Percentiles rank a stretch among this genome's conserved stretches.
Conservation (phyloP, 2,329 filamentous ascomycete genomes). For the Exophiala alcalophila region DNA sequence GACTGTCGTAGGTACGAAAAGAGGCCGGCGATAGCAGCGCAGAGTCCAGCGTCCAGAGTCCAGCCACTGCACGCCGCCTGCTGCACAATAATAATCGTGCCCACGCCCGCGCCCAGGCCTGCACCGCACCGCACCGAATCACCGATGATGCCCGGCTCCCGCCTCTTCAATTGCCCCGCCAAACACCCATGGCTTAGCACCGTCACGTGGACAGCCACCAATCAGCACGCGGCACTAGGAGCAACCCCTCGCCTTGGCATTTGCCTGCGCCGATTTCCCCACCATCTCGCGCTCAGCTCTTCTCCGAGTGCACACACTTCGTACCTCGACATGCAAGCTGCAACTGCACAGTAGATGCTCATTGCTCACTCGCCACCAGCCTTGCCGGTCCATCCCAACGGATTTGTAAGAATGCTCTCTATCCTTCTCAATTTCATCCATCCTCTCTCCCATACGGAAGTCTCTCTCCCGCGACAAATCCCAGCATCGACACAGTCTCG, state of each 20-base stretch:
- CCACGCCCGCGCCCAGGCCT: too few relatives aligned
- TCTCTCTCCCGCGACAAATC: constrained; percentile 6
- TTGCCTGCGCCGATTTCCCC: background rate
- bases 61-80: too few relatives aligned
- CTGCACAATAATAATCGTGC: too few relatives aligned
- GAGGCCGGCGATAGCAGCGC: too few relatives aligned
- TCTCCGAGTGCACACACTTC: background rate
- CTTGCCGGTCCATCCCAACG: constrained; percentile 5
- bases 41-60: too few relatives aligned
- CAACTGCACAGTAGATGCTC: background rate
- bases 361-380: background rate
- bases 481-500: constrained; percentile 13
- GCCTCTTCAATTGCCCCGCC: background rate
- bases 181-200: too few relatives aligned
- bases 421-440: constrained; percentile 1
- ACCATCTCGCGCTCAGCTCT: background rate
- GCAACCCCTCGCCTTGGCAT: constrained; percentile 3
- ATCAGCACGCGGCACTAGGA: too few relatives aligned
- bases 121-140: too few relatives aligned
- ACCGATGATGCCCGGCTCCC: too few relatives aligned
- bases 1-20: too few relatives aligned
- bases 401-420: constrained; percentile 1
- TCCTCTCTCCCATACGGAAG: background rate
- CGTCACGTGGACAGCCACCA: too few relatives aligned
- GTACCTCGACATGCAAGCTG: too few relatives aligned